Evolutionary conservation across 108 stramenopile genomes (phyloP), one percentile per base, ranked within the genome.

Genomic region (Cyclotella atomus): DNA sequence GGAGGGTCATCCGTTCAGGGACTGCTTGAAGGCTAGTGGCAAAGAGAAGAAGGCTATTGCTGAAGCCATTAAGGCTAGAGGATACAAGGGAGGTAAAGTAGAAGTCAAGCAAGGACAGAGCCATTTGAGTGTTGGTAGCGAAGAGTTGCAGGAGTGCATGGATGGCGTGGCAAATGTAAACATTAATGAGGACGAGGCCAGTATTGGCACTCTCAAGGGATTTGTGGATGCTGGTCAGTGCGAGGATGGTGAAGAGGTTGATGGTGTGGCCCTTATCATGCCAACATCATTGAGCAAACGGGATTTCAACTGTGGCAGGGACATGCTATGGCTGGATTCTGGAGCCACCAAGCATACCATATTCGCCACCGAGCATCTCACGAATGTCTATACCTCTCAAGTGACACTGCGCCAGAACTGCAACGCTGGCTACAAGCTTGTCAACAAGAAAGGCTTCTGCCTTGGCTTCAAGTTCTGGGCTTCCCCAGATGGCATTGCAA

Each of bases 61-160:
- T n/a, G 19, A 49, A 49, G 47, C 47, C 19, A 49, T 8, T 8
- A 49, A 20, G 19, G 19, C 47, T n/a, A n/a, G 47, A 4, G 47
- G 47, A 4, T 49, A 49, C 19, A 49, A 49, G 19, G 47, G 47
- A 8, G 47, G 47, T 3, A 49, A 49, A n/a, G 47, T 49, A n/a
- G 17, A 20, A n/a, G 14, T n/a, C 4, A 15, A 20, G 19, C 17
- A 20, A 19, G 47, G 47, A 17, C 7, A 8, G 17, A 55, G 4
- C 7, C 25, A 6, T 3, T 9, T 55, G 25, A 55, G 27, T 27
- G 28, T 55, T 6, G 23, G 23, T 9, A n/a, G 19, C 7, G 14
- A 9, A 49, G 47, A n/a, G 14, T 19, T 49, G 19, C 47, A 49
- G 47, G 47, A 49, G 47, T 49, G 47, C 47, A 49, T 49, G 47